Evolutionary conservation across 75 land plant species (phyloP).

Genomic region (Azolla pinnata): DNA sequence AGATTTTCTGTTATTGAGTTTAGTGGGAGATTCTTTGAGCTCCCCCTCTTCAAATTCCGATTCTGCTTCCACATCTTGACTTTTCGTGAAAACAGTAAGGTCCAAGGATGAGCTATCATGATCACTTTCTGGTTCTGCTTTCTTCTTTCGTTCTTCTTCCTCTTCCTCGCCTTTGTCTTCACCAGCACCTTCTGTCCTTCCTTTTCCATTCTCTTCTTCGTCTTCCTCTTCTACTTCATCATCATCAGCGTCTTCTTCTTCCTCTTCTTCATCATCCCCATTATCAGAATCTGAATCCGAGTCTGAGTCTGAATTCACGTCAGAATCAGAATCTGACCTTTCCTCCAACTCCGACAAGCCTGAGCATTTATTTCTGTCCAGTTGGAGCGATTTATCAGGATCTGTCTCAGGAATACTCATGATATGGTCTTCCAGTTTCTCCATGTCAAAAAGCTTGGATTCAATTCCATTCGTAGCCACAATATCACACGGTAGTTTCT

Average conservation of each 20-base stretch:
- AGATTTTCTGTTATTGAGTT: not conserved
- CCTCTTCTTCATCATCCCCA: not conserved
- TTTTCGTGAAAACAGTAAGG: slow-evolving; percentile 17
- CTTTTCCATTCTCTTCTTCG: slow-evolving; percentile 2
- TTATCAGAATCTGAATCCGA: slow-evolving; percentile 8
- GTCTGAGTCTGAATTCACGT: too few relatives aligned
- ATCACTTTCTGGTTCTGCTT: slow-evolving; percentile 14
- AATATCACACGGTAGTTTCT: too few relatives aligned
- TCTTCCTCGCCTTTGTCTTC: slow-evolving; percentile 10
- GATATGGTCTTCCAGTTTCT: too few relatives aligned
- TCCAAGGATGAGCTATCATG: slow-evolving; percentile 10
- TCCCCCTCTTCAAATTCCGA: slow-evolving; percentile 28
- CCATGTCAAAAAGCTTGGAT: too few relatives aligned
- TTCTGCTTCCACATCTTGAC: not conserved
- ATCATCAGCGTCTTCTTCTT: not conserved
- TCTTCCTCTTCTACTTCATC: slow-evolving; percentile 14
- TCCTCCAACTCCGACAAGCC: too few relatives aligned
- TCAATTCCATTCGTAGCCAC: too few relatives aligned
- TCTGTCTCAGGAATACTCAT: too few relatives aligned
- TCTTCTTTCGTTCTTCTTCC: not conserved
- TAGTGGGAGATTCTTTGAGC: not conserved
- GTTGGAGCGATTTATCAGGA: too few relatives aligned
- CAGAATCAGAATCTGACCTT: too few relatives aligned
- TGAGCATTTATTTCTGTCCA: too few relatives aligned
- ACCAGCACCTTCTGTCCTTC: too few relatives aligned